Evolutionary conservation across 139 green algal genomes (phyloP).

Genomic region (Chlamydomonas sp.): DNA sequence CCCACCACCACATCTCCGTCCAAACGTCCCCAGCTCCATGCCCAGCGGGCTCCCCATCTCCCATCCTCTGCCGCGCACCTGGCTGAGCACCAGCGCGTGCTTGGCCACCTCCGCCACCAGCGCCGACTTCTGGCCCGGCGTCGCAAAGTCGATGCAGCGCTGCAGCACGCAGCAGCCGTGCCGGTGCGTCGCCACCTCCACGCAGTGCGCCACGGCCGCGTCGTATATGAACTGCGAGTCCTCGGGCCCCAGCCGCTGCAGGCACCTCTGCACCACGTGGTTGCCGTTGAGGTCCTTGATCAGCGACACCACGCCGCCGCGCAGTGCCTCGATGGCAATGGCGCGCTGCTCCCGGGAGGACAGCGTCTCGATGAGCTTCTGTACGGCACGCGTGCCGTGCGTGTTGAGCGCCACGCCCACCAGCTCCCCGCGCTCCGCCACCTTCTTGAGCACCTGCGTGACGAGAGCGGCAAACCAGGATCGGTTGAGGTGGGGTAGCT

Average conservation of each 20-base stretch:
- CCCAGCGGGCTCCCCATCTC: neutral
- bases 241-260: slow-evolving; percentile 79
- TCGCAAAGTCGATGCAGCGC: slow-evolving; percentile 98
- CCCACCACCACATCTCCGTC: too few species aligned
- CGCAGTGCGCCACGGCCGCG: slow-evolving; percentile 81
- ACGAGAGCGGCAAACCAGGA: neutral
- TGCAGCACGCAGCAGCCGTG: slow-evolving; percentile 99
- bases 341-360: slow-evolving; percentile 73
- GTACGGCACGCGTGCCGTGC: slow-evolving; percentile 96
- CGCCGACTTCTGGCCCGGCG: slow-evolving; percentile 73
- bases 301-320: slow-evolving; percentile 89
- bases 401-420: slow-evolving; percentile 93
- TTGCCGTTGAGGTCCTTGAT: slow-evolving; percentile 99
- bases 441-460: slow-evolving; percentile 77
- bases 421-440: slow-evolving; percentile 83
- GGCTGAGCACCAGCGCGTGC: slow-evolving; percentile 88
- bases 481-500: neutral
- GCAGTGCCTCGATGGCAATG: slow-evolving; percentile 87
- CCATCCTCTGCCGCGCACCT: slow-evolving; percentile 53
- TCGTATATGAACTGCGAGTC: slow-evolving; percentile 97
- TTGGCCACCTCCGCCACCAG: slow-evolving; percentile 87
- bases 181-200: slow-evolving; percentile 96
- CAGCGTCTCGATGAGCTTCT: slow-evolving; percentile 96
- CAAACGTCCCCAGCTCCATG: too few species aligned
- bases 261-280: slow-evolving; percentile 98